Conservation (phyloP, 257 asterid species). For the Forsythia suspensa region DNA sequence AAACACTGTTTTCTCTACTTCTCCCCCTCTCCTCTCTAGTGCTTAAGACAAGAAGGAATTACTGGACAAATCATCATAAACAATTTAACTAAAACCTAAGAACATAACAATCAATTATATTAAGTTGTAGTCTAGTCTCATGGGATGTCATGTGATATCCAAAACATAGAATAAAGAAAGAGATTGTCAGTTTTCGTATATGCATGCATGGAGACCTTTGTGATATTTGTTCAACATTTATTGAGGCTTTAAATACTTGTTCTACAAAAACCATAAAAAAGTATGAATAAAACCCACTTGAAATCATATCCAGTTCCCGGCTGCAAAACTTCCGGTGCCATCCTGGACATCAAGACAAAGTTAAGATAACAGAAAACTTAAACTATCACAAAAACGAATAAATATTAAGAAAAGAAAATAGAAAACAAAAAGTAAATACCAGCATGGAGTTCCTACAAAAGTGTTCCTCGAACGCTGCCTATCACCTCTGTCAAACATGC, state of each 20-base stretch:
- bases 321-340: constrained; percentile 99
- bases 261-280: constrained; percentile 14
- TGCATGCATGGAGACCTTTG: constrained; percentile 23
- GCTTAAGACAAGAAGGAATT: constrained; percentile 9
- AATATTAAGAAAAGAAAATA: constrained; percentile 2
- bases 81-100: constrained; percentile 12
- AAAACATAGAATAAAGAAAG: constrained; percentile 9
- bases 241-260: constrained; percentile 21
- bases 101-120: not conserved
- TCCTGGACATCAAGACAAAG: constrained; percentile 52
- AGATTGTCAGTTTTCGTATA: constrained; percentile 10
- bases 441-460: constrained; percentile 99
- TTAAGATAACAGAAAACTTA: not conserved
- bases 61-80: not conserved
- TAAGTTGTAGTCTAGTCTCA: constrained; percentile 3
- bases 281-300: constrained; percentile 62
- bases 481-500: constrained; percentile 95
- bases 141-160: not conserved
- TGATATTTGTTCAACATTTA: constrained; percentile 19
- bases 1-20: not conserved
- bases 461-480: constrained; percentile 97
- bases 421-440: constrained; percentile 44
- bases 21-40: not conserved
- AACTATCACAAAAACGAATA: not conserved
- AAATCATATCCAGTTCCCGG: constrained; percentile 99